Conservation (phyloP, 805 yeast species). For the Saccharomycopsis selenospora region DNA sequence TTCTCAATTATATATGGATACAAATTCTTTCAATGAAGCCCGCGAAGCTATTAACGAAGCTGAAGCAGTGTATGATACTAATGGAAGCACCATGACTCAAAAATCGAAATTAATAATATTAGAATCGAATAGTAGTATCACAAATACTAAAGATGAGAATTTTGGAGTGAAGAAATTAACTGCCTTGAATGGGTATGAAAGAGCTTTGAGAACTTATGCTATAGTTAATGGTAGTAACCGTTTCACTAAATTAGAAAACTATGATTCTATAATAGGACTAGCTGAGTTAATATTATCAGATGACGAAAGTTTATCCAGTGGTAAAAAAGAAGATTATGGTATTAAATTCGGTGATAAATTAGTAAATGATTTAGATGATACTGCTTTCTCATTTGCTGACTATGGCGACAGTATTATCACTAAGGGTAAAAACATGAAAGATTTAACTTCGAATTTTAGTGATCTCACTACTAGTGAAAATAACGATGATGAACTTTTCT, state of each 20-base stretch:
- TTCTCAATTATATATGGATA: slow-evolving; percentile 52
- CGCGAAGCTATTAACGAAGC: slow-evolving; percentile 71
- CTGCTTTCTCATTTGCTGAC: background rate
- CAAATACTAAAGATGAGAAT: slow-evolving; percentile 25
- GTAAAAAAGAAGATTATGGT: background rate
- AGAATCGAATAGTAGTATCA: slow-evolving; percentile 28
- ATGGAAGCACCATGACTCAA: slow-evolving; percentile 22
- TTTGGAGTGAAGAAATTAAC: background rate
- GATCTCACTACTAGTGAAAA: slow-evolving; percentile 2
- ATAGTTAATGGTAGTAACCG: slow-evolving; percentile 24
- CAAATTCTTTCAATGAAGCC: slow-evolving; percentile 50
- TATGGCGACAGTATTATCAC: background rate
- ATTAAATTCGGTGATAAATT: background rate
- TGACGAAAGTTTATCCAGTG: slow-evolving; percentile 24
- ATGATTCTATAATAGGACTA: slow-evolving; percentile 48
- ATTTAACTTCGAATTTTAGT: background rate
- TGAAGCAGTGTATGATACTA: slow-evolving; percentile 39
- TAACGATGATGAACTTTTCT: background rate
- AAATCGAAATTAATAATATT: slow-evolving; percentile 7
- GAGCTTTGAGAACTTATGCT: slow-evolving; percentile 2
- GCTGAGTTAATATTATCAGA: slow-evolving; percentile 43
- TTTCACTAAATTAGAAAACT: slow-evolving; percentile 46
- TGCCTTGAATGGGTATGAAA: slow-evolving; percentile 60
- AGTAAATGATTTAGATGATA: slow-evolving; percentile 5
- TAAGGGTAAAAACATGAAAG: background rate